Percentiles rank a stretch among this genome's conserved stretches.
These are phyloP conservation scores for Acaromyces ingoldii DNA, from an alignment of 1,284 basidiomycete species.

Conservation along the genomic window DNA sequence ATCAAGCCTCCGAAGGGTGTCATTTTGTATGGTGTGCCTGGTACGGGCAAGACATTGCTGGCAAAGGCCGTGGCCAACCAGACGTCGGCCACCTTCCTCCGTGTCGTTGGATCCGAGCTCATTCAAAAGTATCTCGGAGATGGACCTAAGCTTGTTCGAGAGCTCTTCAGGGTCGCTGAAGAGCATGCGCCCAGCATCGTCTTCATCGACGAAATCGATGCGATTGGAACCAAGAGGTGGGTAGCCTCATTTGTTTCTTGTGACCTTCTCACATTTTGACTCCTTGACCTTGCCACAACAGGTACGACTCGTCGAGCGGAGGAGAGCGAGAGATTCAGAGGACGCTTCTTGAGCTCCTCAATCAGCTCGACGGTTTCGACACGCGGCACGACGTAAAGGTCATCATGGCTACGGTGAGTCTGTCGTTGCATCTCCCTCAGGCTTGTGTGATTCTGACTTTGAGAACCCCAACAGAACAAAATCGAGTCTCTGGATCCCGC, in stretches of 20 bases:
- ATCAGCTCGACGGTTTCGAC: slow-evolving; percentile 95
- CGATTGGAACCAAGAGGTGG: slow-evolving; percentile 54
- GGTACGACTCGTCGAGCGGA: slow-evolving; percentile 55
- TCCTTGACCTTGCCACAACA: background rate
- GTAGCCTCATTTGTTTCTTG: slow-evolving; percentile 2
- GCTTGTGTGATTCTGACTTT: too few relatives aligned
- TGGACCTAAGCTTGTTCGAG: slow-evolving; percentile 58
- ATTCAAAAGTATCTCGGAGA: slow-evolving; percentile 99
- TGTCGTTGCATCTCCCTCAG: too few relatives aligned
- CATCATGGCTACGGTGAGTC: slow-evolving; percentile 67
- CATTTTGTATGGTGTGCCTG: slow-evolving; percentile 96
- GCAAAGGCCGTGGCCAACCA: slow-evolving; percentile 99
- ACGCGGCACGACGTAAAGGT: slow-evolving; percentile 98
- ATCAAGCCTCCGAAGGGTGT: slow-evolving; percentile 98
- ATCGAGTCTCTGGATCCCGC: slow-evolving; percentile 95
- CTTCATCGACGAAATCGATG: slow-evolving; percentile 56
- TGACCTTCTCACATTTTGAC: background rate
- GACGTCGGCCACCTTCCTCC: slow-evolving; percentile 95
- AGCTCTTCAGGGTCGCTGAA: slow-evolving; percentile 55
- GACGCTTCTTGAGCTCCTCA: slow-evolving; percentile 54
- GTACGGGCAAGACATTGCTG: slow-evolving; percentile 95
- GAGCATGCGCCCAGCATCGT: slow-evolving; percentile 55
- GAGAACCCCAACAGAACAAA: too few relatives aligned
- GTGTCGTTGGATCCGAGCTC: slow-evolving; percentile 94
- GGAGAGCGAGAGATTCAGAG: slow-evolving; percentile 55